Percentiles rank a stretch among this genome's conserved stretches.
phyloP scores from a whole-genome alignment of 208 protist species.

The Leishmania amazonensis region DNA sequence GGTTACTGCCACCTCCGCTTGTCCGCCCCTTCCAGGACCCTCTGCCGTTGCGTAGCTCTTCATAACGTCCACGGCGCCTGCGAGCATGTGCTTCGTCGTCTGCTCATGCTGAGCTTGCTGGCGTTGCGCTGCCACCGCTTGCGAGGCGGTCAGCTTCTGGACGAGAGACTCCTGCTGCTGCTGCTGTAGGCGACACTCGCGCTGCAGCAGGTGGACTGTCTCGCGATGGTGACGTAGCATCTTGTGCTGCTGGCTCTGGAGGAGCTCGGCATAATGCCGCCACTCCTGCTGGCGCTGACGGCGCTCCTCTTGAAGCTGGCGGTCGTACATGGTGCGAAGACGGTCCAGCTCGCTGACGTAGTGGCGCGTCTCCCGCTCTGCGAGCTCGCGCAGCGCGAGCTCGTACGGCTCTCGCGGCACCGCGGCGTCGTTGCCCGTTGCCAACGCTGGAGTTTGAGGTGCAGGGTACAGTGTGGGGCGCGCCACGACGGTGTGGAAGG shows the following conservation, averaged over 20 bases:
- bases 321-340: constrained; percentile 38
- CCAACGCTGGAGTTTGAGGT: neutral
- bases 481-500: constrained; percentile 48
- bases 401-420: constrained; percentile 8
- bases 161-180: constrained; percentile 51
- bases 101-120: constrained; percentile 31
- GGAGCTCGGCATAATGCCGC: constrained; percentile 53
- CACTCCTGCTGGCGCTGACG: constrained; percentile 54
- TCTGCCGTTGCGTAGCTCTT: constrained; percentile 21
- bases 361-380: constrained; percentile 44
- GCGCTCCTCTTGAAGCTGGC: constrained; percentile 48
- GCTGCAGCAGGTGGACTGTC: constrained; percentile 42
- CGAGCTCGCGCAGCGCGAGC: constrained; percentile 28
- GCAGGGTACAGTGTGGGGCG: neutral
- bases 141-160: constrained; percentile 40
- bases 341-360: constrained; percentile 60
- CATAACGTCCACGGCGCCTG: constrained; percentile 36
- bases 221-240: constrained; percentile 53
- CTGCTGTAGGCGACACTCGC: constrained; percentile 45
- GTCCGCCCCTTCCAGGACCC: neutral
- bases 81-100: constrained; percentile 36
- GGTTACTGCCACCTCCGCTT: neutral
- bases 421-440: neutral
- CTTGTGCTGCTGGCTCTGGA: constrained; percentile 47
- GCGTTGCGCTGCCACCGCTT: constrained; percentile 31